Evolutionary conservation across 495 filamentous ascomycete genomes (phyloP).

Genomic region (Gamarada debralockiae): DNA sequence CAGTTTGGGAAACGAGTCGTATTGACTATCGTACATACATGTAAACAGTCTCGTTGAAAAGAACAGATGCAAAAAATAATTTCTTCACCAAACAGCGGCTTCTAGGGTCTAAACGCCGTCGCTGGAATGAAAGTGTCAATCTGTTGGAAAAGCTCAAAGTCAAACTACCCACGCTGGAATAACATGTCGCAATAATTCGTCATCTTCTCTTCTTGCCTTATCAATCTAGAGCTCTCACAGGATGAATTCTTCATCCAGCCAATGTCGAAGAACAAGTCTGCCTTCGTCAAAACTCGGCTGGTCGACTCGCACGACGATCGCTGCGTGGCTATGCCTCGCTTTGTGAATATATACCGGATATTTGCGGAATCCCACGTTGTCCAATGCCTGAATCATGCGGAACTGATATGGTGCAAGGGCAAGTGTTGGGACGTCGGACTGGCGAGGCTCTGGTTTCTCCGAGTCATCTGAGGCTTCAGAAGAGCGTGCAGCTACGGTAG

Average conservation of each 20-base stretch:
- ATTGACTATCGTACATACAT: too few relatives aligned
- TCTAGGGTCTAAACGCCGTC: not conserved
- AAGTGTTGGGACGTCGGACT: conserved; percentile 57
- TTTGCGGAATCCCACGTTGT: conserved; percentile 72
- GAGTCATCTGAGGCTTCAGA: not conserved
- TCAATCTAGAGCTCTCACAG: not conserved
- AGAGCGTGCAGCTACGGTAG: not conserved
- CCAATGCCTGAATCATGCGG: conserved; percentile 72
- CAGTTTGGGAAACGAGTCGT: too few relatives aligned
- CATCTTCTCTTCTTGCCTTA: not conserved
- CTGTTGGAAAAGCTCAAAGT: not conserved
- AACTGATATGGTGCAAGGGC: conserved; percentile 79
- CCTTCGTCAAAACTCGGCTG: conserved; percentile 69
- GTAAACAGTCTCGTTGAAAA: too few relatives aligned
- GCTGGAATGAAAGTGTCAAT: not conserved
- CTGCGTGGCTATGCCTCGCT: conserved; percentile 75
- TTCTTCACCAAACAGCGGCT: not conserved
- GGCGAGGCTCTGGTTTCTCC: conserved; percentile 16
- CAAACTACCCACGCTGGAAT: not conserved
- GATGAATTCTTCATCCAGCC: conserved; percentile 71
- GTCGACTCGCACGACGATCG: conserved; percentile 74
- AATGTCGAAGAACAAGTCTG: conserved; percentile 74
- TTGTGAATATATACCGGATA: conserved; percentile 86
- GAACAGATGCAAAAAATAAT: not conserved
- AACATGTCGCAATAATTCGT: not conserved